Base-by-base conservation (phyloP, 2,329 filamentous ascomycete species). In the Apiospora phragmitis region DNA sequence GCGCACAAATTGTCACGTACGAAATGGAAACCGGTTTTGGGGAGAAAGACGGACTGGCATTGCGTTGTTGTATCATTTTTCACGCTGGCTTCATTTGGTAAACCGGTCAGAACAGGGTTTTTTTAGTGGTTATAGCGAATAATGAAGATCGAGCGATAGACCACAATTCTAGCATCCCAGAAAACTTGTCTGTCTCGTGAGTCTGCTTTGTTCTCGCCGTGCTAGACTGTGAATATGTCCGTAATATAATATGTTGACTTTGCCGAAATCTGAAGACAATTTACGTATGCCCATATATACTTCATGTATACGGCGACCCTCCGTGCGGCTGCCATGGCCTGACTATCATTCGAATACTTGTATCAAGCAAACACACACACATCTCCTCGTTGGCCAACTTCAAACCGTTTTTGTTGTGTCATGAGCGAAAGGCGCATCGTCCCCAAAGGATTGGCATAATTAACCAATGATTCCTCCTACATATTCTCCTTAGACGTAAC, bases 41-140 rank as follows among this genome's bases (percentile, higher is more conserved):
- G 55, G 32, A 4, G 32, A 38, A n/a, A 32, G 55, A n/a, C 24
- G 32, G 55, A 62, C 32, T n/a, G 55, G 55, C 18, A 38, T 12
- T 32, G 55, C 55, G 29, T n/a, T 24, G n/a, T 24, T 38, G 32
- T 62, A 62, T 62, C 32, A 62, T 62, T 62, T 62, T 62, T 62
- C 55, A 62, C 7, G 24, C 55, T 38, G 29, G 21, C 32, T 38
- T 62, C 21, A 62, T 38, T 62, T 38, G 32, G 32, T n/a, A 24
- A 12, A 29, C 9, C 29, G 24, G 55, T 62, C 55, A 38, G 55
- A 38, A 62, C 55, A 62, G 38, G 38, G 32, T n/a, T 35, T 38
- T 38, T 62, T 38, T 11, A 62, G 55, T 62, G 55, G 55, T 62
- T 38, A 62, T 62, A 62, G 55, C 55, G 55, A 62, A 62, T 38